Base-by-base conservation (phyloP, 139 green algal species). In the Auxenochlorella protothecoides region DNA sequence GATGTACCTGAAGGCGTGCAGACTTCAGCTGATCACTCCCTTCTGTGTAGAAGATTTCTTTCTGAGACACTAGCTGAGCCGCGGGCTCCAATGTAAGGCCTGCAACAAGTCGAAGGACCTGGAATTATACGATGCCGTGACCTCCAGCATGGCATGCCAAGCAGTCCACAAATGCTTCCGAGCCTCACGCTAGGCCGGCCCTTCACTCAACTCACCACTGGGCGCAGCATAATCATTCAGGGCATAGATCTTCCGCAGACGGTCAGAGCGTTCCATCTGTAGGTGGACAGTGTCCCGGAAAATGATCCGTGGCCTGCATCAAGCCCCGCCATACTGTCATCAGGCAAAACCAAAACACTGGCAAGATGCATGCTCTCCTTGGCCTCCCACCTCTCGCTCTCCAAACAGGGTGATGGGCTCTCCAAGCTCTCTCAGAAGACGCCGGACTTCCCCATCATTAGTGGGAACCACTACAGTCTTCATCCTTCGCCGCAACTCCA, bases 331-430 rank as follows among this genome's bases (percentile, higher is more conserved):
- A 2, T 44, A 44, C 27, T 44, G 27, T 44, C 27, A 44, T 44
- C 27, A 44, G 27, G 27, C 27, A 44, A 44, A 44, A 44, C 27
- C 27, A 44, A 44, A 44, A 44, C 27, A 44, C 27, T 44, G 27
- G 27, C 27, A 44, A 44, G 27, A 44, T 44, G 27, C 27, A 44
- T 44, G 27, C 27, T 44, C 27, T 44, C 7, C 51, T 14, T 7
- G 10, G 6, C 59, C 3, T 3, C 81, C 12, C 72, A 95, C 88
- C 86, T 95, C 84, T 3, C 80, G 70, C 85, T 99, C 94, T 8
- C 93, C 94, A 80, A 98, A 99, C 13, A 99, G 84, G 4, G 93
- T 98, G 79, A 98, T 80, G 55, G 94, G 94, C 81, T 98, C 85
- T 0, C 65, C 84, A 68, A 97, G 72, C 67, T 81, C 69, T 10